Conservation (phyloP, 495 filamentous ascomycete species). For the Aspergillus olivimuriae region DNA sequence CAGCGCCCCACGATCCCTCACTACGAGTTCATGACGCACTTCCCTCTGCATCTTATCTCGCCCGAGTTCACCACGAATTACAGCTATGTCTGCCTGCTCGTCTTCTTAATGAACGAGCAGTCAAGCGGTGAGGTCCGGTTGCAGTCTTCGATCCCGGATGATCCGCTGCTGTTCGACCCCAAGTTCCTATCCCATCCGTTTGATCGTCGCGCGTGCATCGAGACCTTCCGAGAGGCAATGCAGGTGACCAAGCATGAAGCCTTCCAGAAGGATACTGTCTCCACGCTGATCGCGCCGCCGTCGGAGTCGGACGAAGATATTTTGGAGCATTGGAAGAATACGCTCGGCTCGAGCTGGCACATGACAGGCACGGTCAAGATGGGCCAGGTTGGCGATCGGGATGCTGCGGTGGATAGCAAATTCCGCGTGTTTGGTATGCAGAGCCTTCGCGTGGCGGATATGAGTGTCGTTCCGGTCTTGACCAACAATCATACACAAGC, state of each 20-base stretch:
- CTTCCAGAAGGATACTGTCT: constrained; percentile 41
- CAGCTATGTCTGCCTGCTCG: constrained; percentile 23
- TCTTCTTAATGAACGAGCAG: constrained; percentile 34
- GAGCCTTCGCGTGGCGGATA: constrained; percentile 55
- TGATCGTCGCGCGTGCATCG: constrained; percentile 49
- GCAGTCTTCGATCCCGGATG: constrained; percentile 47
- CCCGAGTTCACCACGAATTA: constrained; percentile 22
- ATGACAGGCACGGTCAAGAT: constrained; percentile 59
- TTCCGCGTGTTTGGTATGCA: constrained; percentile 52
- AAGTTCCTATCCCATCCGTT: constrained; percentile 49
- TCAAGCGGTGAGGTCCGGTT: constrained; percentile 47
- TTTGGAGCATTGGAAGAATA: constrained; percentile 39
- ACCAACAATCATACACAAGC: constrained; percentile 36
- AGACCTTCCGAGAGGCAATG: constrained; percentile 43
- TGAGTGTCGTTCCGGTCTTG: constrained; percentile 58
- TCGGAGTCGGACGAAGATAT: constrained; percentile 52
- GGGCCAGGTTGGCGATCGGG: constrained; percentile 41
- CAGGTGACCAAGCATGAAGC: constrained; percentile 36
- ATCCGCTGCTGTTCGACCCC: constrained; percentile 51
- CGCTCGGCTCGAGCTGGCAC: constrained; percentile 38
- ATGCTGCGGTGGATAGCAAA: constrained; percentile 48
- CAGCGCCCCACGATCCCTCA: constrained; percentile 39
- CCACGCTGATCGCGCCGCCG: constrained; percentile 34
- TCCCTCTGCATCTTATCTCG: constrained; percentile 23
- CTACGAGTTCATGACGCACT: constrained; percentile 36